Conservation (phyloP, 2,329 filamentous ascomycete species). For the Diaporthe ilicicola region DNA sequence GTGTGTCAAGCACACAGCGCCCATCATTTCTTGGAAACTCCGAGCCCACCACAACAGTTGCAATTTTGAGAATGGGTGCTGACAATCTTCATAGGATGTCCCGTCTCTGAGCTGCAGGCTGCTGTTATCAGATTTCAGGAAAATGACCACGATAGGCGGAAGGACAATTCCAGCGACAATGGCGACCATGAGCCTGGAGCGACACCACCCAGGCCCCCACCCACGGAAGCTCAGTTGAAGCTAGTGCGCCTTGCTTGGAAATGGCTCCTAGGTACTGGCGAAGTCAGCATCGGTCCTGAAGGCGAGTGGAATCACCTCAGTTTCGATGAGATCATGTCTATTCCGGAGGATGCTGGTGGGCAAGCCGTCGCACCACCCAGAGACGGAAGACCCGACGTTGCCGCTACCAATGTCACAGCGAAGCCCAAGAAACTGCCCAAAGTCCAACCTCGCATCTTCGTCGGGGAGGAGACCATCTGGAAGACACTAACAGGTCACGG, state of each 20-base stretch:
- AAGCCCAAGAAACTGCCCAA: conserved; percentile 25
- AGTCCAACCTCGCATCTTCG: conserved; percentile 50
- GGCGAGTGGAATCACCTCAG: conserved; percentile 48
- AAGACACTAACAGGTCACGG: conserved; percentile 66
- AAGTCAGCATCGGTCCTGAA: conserved; percentile 49
- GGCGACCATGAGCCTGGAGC: background rate
- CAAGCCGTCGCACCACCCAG: background rate
- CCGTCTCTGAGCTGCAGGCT: conserved; percentile 36
- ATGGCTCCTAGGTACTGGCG: conserved; percentile 49
- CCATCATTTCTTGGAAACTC: background rate
- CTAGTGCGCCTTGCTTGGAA: conserved; percentile 52
- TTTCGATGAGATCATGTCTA: conserved; percentile 49
- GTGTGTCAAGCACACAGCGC: background rate
- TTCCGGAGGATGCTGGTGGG: conserved; percentile 43
- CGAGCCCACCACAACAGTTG: background rate
- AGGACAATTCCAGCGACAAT: background rate
- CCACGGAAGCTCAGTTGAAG: conserved; percentile 42
- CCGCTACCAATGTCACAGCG: background rate
- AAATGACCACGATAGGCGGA: conserved; percentile 8
- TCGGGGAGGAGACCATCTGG: conserved; percentile 67
- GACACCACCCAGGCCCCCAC: conserved; percentile 5
- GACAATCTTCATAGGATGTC: conserved; percentile 31
- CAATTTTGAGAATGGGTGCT: conserved; percentile 8
- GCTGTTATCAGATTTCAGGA: conserved; percentile 34
- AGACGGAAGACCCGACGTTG: background rate